Evolutionary conservation across 2,329 filamentous ascomycete genomes (phyloP), one percentile per base, ranked within the genome.

Genomic region (Didymella glomerata): DNA sequence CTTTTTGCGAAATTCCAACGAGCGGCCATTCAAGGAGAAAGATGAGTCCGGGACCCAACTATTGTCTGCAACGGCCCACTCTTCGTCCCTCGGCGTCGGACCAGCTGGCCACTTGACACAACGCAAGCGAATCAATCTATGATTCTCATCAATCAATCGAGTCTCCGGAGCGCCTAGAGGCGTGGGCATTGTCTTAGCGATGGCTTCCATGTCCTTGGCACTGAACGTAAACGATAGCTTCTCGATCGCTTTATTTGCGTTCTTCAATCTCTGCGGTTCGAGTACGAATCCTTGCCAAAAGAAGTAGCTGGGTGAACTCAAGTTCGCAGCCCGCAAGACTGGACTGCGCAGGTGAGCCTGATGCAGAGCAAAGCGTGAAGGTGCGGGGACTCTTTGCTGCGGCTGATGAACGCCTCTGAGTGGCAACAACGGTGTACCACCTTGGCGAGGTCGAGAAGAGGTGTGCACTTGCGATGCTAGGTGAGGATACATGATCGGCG

Each of bases 21-120:
- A 46, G 0, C 77, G 70, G 0, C 76, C 80, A 66, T 97, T 96
- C 60, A 96, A 75, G 16, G 84, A 81, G 60, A 94, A 82, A 61
- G 88, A 91, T 0, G 92, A 84, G 34, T 84, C 80, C 0, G 92
- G 68, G 3, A 76, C 91, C 93, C 92, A 97, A 22, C 76, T 71
- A 6, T 85, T 89, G 32, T 89, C 85, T n/a, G 81, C 75, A 1
- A 82, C 80, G 6, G 84, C 80, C 92, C 92, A 96, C 1, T 80
- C 76, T 8, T 79, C 71, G 38, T 86, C 81, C 3, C 73, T 63
- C 1, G 80, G 74, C 10, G 65, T 66, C 16, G 67, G 56, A 0
- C 74, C 56, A 5, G 67, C 60, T 4, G 71, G 62, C 57, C 81
- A 74, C 57, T 80, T 79, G 67, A 89, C 85, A 69, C 90, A 90